Evolutionary conservation across 345 rosid species (phyloP), one percentile per base, ranked within the genome.

Genomic region (Pelargonium nanum): DNA sequence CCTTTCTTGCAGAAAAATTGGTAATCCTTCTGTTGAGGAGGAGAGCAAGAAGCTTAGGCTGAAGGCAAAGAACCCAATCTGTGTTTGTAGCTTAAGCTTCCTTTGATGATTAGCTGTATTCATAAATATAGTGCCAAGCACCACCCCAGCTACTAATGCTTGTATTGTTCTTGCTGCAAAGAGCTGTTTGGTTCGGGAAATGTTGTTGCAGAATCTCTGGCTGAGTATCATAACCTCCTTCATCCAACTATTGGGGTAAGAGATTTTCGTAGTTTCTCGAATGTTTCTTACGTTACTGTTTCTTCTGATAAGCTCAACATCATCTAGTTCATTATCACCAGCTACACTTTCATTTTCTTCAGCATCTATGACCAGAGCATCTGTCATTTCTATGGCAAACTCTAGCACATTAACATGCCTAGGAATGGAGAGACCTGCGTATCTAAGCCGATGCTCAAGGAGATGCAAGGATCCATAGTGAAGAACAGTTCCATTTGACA

Each of bases 21-120:
- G 95, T 24, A 90, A 81, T 50, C 86, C 97, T 74, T 90, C 97
- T 51, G 97, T 87, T 52, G 95, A 71, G 50, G 97, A 90, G 70
- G 97, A 82, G 8, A 90, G 77, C 68, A 91, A 55, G 85, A 91
- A 86, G 26, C 91, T 91, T 61, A 91, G 91, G 23, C 85, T 84
- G 74, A 86, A 91, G 52, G 89, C 97, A 22, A 91, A 91, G 60
- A 88, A 86, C 20, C 97, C 97, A 5, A 81, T 76, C 64, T 81
- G 81, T 24, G 89, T 76, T 68, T 83, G 92, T 24, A 85, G 48
- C 19, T 77, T 77, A 17, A 63, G 63, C 55, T 45, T 65, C 19
- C 83, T 88, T 62, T 61, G 68, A 26, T 81, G 59, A 19, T 80
- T 71, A 6, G 93, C 93, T 1, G 76, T 83, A 48, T 84, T 81